Conservation (phyloP, 2,329 filamentous ascomycete genomes). For the Lomentospora prolificans region DNA sequence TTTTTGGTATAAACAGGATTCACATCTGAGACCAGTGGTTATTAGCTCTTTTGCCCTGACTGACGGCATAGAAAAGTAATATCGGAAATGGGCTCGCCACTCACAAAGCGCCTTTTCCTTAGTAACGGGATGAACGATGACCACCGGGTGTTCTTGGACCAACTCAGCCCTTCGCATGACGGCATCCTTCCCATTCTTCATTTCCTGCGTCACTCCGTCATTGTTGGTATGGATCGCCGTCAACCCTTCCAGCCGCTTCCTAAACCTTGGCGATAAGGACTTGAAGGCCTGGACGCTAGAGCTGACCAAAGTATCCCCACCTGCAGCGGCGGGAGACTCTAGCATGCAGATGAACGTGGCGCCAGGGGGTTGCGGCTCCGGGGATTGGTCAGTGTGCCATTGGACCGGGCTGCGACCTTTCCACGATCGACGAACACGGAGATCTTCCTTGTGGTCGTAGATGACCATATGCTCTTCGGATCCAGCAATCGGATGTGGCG, state of each 20-base stretch:
- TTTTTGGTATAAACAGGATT: constrained; percentile 20
- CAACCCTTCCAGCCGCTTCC: constrained; percentile 7
- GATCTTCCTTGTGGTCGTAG: constrained; percentile 21
- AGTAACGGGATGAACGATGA: constrained; percentile 20
- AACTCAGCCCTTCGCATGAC: too few relatives aligned
- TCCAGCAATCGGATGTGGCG: constrained; percentile 22
- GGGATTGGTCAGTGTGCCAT: constrained; percentile 24
- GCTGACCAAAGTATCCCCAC: constrained; percentile 21
- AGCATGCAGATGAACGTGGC: constrained; percentile 25
- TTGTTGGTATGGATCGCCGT: constrained; percentile 11
- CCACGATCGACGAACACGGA: constrained; percentile 19
- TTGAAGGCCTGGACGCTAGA: constrained; percentile 21
- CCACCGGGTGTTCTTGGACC: constrained; percentile 20
- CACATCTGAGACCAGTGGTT: too few relatives aligned
- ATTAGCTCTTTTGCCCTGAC: too few relatives aligned
- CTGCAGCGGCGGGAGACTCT: constrained; percentile 15
- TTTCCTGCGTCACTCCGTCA: constrained; percentile 19
- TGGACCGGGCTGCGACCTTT: constrained; percentile 19
- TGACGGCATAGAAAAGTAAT: too few relatives aligned
- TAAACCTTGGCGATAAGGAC: constrained; percentile 19
- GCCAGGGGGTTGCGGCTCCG: constrained; percentile 20
- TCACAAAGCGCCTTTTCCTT: constrained; percentile 18
- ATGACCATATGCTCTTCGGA: constrained; percentile 21
- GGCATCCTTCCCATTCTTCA: constrained; percentile 18
- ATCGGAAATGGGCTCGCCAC: too few relatives aligned